These are phyloP conservation scores for Colletotrichum chlorophyti DNA, from an alignment of 2,329 filamentous ascomycete species.

Conservation along the genomic window DNA sequence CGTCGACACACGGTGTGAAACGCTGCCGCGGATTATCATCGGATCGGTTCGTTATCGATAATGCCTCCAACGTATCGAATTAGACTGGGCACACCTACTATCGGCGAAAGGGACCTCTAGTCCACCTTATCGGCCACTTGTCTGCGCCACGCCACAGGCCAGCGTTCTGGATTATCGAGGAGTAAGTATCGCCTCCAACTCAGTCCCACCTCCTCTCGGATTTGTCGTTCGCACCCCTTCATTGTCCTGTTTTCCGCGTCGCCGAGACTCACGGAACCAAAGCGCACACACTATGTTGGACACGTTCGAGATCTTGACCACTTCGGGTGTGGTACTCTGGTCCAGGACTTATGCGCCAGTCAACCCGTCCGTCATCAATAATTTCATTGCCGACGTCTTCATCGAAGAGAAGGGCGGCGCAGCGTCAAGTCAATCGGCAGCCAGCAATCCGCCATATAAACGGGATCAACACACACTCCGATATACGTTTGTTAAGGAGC, in stretches of 20 bases:
- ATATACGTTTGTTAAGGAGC: slow-evolving; percentile 91
- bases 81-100: background rate
- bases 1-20: background rate
- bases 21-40: background rate
- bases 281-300: slow-evolving; percentile 74
- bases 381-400: slow-evolving; percentile 94
- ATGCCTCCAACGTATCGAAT: background rate
- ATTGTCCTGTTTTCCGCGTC: background rate
- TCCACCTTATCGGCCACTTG: slow-evolving; percentile 14
- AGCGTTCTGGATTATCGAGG: slow-evolving; percentile 23
- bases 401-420: slow-evolving; percentile 86
- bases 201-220: background rate
- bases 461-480: slow-evolving; percentile 94
- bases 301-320: slow-evolving; percentile 95
- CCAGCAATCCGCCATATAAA: slow-evolving; percentile 77
- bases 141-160: slow-evolving; percentile 28
- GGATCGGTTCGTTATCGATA: slow-evolving; percentile 19
- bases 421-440: slow-evolving; percentile 64
- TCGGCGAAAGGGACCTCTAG: slow-evolving; percentile 2
- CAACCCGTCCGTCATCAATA: slow-evolving; percentile 86
- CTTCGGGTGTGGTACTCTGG: slow-evolving; percentile 96
- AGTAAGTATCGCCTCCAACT: slow-evolving; percentile 18
- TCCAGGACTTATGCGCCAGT: slow-evolving; percentile 84
- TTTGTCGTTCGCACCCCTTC: background rate
- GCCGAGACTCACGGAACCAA: background rate